phyloP scores from a whole-genome alignment of 257 asterid genomes.

The Solanum infundibuliforme region DNA sequence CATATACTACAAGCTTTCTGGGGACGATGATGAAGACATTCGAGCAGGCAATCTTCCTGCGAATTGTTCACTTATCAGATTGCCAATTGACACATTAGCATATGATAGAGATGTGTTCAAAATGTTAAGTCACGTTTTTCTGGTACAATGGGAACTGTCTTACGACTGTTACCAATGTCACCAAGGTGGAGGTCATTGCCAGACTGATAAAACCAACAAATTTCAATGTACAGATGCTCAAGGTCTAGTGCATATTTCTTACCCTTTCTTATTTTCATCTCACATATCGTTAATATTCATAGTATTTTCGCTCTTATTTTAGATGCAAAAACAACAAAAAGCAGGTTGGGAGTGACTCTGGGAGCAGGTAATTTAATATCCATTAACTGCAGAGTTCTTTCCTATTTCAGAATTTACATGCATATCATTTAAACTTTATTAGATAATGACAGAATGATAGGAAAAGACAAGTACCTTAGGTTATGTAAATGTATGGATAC shows the following conservation, averaged over 20 bases:
- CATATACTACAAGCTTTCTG: neutral
- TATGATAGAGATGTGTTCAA: neutral
- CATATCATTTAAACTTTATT: neutral
- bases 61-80: neutral
- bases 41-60: neutral
- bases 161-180: neutral
- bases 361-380: neutral
- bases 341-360: neutral
- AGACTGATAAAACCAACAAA: neutral
- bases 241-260: neutral
- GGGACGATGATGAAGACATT: neutral
- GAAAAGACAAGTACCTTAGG: neutral
- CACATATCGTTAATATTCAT: neutral
- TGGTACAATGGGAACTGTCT: neutral
- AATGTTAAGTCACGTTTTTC: neutral
- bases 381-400: neutral
- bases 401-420: neutral
- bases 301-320: neutral
- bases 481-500: neutral
- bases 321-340: neutral
- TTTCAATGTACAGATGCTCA: neutral
- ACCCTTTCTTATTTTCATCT: neutral
- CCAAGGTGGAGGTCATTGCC: neutral
- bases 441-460: neutral
- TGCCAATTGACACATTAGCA: neutral